A percentile compares a stretch with the other conserved stretches of the same genome.
phyloP scores from a whole-genome alignment of 2,329 filamentous ascomycete species.

The Dothiorella sarmentorum region DNA sequence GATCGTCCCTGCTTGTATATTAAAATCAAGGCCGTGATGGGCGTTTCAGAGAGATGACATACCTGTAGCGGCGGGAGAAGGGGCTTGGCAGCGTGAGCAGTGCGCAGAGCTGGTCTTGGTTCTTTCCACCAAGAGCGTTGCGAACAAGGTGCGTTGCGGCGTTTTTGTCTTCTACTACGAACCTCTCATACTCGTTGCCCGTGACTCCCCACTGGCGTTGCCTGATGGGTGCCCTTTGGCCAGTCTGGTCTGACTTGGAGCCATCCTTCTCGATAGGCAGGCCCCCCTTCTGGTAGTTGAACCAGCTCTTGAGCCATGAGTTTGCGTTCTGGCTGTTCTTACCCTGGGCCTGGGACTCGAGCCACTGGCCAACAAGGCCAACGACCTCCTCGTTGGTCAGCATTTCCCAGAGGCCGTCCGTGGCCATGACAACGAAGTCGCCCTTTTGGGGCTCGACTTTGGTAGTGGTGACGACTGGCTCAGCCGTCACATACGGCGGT shows the following conservation, averaged over 20 bases:
- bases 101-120: conserved; percentile 89
- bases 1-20: conserved; percentile 66
- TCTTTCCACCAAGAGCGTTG: conserved; percentile 89
- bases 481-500: conserved; percentile 94
- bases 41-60: conserved; percentile 29
- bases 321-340: conserved; percentile 31
- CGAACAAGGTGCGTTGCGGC: conserved; percentile 92
- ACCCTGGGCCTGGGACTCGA: conserved; percentile 66
- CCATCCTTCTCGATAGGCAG: conserved; percentile 73
- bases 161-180: conserved; percentile 92
- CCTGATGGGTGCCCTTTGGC: conserved; percentile 83
- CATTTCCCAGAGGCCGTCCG: conserved; percentile 98
- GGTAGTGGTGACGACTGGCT: conserved; percentile 90
- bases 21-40: conserved; percentile 12
- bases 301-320: conserved; percentile 73
- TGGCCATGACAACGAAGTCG: conserved; percentile 94
- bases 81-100: conserved; percentile 87
- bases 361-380: conserved; percentile 93
- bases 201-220: conserved; percentile 87
- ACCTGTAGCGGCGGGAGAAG: conserved; percentile 88
- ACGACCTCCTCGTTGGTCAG: conserved; percentile 97
- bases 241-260: conserved; percentile 50
- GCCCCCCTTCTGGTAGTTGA: conserved; percentile 49
- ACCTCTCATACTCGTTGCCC: conserved; percentile 70
- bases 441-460: conserved; percentile 84